Base-by-base conservation (phyloP, 331 rosid species). In the Acacia pycnantha region DNA sequence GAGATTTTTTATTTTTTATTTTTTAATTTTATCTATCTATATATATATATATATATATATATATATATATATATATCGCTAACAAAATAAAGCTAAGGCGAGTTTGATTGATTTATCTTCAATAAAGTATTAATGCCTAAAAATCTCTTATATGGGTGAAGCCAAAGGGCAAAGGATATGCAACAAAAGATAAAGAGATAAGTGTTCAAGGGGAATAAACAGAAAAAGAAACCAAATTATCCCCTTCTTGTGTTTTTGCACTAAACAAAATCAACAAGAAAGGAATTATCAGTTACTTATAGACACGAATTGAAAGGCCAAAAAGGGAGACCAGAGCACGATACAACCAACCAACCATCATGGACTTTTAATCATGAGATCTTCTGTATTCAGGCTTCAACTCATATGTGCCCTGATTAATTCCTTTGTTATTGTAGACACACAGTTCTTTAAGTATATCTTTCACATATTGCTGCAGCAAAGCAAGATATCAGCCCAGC, bases 371-470 rank as follows among this genome's bases (percentile, higher is more conserved):
- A 73, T 84, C 92, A 9, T 82, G 74, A 43, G 90, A 79, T 88
- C 88, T 89, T 89, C 92, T 84, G 90, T 95, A 95, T 83, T 95
- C 97, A 0, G 95, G 98, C 87, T 91, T 95, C 90, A 95, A 90
- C 84, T 93, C 97, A 77, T 95, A 95, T 5, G 97, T 89, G 68
- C 97, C 98, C 86, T 91, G 97, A 83, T 90, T 90, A 76, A 89
- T 78, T 85, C 98, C 98, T 82, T 90, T 93, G 93, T 91, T 91
- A 88, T 91, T 93, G 93, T 95, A 93, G 83, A 90, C 85, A 82
- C 97, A 91, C 0, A 95, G 90, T 5, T 95, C 94, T 87, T 92
- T 95, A 6, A 93, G 93, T 76, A 93, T 82, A 88, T 95, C 98
- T 86, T 91, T 95, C 88, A 95, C 85, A 86, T 88, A 95, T 93